Evolutionary conservation across 129 eudicot genomes (phyloP).

Genomic region (Flaveria ramosissima): DNA sequence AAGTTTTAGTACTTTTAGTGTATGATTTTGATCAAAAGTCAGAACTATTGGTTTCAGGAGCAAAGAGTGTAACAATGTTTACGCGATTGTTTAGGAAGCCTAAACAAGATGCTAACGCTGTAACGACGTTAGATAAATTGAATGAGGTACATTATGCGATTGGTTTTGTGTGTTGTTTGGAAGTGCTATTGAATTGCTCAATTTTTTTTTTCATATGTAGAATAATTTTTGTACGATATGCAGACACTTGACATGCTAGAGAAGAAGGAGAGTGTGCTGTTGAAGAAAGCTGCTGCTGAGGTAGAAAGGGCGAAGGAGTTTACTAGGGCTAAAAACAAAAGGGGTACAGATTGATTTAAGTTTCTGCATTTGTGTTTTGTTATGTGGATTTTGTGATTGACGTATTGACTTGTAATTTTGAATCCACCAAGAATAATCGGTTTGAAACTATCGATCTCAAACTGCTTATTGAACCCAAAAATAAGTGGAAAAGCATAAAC

Average conservation of each 20-base stretch:
- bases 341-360: constrained; percentile 32
- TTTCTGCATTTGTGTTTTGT: too few relatives aligned
- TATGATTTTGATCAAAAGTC: constrained; percentile 24
- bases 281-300: constrained; percentile 53
- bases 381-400: too few relatives aligned
- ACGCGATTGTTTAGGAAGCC: constrained; percentile 53
- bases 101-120: constrained; percentile 50
- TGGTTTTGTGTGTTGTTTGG: background rate
- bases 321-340: constrained; percentile 46
- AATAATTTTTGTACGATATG: background rate
- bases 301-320: constrained; percentile 50
- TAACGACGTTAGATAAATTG: constrained; percentile 53
- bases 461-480: background rate
- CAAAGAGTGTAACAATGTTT: constrained; percentile 38
- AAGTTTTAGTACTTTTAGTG: background rate
- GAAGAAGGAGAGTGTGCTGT: constrained; percentile 47
- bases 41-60: constrained; percentile 16
- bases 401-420: background rate
- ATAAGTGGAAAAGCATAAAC: background rate
- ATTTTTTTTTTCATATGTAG: background rate
- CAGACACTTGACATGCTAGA: constrained; percentile 52
- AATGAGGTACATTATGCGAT: constrained; percentile 45
- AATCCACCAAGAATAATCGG: background rate
- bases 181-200: background rate
- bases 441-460: too few relatives aligned